Percentiles rank a stretch among this genome's conserved stretches.
phyloP scores from a whole-genome alignment of 345 rosid species.

The Psidium guajava region DNA sequence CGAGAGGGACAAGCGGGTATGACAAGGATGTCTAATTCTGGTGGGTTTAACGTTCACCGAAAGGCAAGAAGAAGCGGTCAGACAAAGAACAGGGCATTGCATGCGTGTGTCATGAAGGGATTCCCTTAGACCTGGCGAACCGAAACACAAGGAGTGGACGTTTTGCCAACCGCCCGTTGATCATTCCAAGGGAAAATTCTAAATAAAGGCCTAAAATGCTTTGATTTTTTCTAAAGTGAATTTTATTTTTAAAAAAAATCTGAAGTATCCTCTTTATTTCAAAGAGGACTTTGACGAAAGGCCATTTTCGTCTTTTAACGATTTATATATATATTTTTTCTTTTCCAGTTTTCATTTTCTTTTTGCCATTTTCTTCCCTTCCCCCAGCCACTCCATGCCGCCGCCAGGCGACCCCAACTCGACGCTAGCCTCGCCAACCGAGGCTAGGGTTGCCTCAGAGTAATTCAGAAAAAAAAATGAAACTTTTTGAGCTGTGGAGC shows the following conservation, averaged over 20 bases:
- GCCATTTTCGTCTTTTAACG: too few relatives aligned
- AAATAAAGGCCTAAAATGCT: too few relatives aligned
- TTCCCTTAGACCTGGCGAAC: not conserved
- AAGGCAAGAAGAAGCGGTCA: not conserved
- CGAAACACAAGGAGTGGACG: not conserved
- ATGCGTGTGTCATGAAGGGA: not conserved
- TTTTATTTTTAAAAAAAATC: too few relatives aligned
- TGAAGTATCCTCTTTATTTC: too few relatives aligned
- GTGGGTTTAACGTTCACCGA: not conserved
- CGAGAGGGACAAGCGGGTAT: not conserved
- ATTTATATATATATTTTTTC: too few relatives aligned
- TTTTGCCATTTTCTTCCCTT: too few relatives aligned
- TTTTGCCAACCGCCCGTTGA: not conserved
- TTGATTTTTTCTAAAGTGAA: too few relatives aligned
- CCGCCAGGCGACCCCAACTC: rapidly evolving
- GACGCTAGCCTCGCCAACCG: too few relatives aligned
- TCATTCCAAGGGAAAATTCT: too few relatives aligned
- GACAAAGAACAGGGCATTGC: not conserved
- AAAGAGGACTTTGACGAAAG: too few relatives aligned
- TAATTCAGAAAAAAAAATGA: rapidly evolving
- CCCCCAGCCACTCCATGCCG: too few relatives aligned
- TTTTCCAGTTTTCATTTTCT: too few relatives aligned
- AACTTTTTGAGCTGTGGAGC: not conserved
- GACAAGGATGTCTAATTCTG: not conserved
- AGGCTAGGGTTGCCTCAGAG: not conserved